Conservation (phyloP, 495 filamentous ascomycete species). For the Bacidia gigantensis region DNA sequence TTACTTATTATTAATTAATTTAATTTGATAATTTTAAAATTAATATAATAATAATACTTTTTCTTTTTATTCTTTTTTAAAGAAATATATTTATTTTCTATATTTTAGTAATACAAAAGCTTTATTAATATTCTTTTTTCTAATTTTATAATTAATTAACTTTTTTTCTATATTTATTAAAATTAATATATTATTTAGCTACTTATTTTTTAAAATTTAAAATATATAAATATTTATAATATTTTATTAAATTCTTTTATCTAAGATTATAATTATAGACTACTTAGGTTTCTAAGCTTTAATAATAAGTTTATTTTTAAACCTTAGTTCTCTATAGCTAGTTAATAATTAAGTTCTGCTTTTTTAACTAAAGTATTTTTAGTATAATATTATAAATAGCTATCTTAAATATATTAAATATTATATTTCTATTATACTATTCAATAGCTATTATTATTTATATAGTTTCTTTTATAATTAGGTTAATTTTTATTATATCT, state of each 20-base stretch:
- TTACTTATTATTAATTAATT: slow-evolving; percentile 1
- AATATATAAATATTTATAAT: not conserved
- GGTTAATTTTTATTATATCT: not conserved
- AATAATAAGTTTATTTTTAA: slow-evolving; percentile 1
- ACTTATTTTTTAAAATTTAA: not conserved
- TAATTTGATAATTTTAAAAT: not conserved
- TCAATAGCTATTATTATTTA: slow-evolving; percentile 1
- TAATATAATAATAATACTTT: not conserved
- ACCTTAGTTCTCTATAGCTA: not conserved
- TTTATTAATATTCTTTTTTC: not conserved
- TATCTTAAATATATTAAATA: not conserved
- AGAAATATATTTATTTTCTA: not conserved
- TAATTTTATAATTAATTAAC: not conserved
- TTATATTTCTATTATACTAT: not conserved
- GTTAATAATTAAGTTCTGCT: slow-evolving; percentile 2
- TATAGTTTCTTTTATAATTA: not conserved
- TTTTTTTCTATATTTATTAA: not conserved
- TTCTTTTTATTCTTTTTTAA: slow-evolving; percentile 1
- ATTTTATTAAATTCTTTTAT: not conserved
- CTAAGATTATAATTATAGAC: not conserved
- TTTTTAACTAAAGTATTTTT: not conserved
- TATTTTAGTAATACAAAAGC: not conserved
- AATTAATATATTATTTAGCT: not conserved
- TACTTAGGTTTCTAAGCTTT: not conserved
- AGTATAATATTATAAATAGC: slow-evolving; percentile 1